Evolutionary conservation across 1,284 basidiomycete genomes (phyloP).

Genomic region (Puccinia triticina): DNA sequence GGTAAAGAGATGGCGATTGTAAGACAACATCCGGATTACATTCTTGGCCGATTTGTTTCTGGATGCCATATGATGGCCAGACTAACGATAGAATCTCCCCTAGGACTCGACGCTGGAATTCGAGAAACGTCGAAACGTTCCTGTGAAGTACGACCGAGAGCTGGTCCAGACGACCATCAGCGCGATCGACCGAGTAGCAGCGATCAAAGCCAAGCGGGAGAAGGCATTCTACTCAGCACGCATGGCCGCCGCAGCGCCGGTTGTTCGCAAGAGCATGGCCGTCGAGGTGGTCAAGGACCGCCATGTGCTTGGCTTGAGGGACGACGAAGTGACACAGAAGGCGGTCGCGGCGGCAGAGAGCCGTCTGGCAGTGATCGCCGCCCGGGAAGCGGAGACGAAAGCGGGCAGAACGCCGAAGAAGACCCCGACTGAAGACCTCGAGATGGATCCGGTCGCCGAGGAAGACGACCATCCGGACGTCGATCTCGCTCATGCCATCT

Average conservation of each 20-base stretch:
- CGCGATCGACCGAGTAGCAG: constrained; percentile 92
- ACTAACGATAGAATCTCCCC: background rate
- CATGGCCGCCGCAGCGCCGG: constrained; percentile 47
- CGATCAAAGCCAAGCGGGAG: constrained; percentile 89
- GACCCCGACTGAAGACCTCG: background rate
- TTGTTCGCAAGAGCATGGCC: constrained; percentile 48
- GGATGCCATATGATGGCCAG: too few relatives aligned
- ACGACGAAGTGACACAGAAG: constrained; percentile 47
- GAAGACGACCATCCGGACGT: constrained; percentile 11
- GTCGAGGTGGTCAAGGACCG: constrained; percentile 48
- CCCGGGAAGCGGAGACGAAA: constrained; percentile 36
- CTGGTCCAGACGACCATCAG: constrained; percentile 90
- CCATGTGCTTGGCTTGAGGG: constrained; percentile 43
- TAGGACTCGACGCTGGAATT: constrained; percentile 99
- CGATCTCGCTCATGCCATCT: constrained; percentile 35
- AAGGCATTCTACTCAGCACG: constrained; percentile 74
- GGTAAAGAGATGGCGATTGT: constrained; percentile 98
- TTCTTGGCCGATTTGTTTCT: constrained; percentile 13
- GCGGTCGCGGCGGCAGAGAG: constrained; percentile 45
- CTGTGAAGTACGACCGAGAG: constrained; percentile 95
- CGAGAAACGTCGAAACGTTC: constrained; percentile 97
- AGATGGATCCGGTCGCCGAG: background rate
- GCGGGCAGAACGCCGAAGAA: constrained; percentile 2
- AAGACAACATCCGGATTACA: constrained; percentile 59
- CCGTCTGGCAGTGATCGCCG: constrained; percentile 26